These are phyloP conservation scores for Boechera retrofracta DNA, from an alignment of 345 rosid genomes.

Conservation along the genomic window DNA sequence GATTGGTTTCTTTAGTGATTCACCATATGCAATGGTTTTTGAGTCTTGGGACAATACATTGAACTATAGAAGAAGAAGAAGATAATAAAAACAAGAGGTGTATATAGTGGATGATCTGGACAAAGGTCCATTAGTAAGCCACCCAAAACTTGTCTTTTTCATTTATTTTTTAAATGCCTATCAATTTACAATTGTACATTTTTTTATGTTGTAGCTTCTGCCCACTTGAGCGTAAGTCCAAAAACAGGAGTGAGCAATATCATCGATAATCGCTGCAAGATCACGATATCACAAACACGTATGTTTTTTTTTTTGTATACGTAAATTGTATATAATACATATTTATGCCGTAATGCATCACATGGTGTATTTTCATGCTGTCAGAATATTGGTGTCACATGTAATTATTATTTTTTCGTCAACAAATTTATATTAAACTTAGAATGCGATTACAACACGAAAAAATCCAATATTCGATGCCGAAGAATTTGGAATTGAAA, in stretches of 20 bases:
- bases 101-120: constrained; percentile 38
- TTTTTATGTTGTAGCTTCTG: constrained; percentile 32
- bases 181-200: constrained; percentile 4
- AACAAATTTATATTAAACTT: too few species aligned
- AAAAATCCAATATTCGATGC: too few species aligned
- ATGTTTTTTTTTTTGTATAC: background rate
- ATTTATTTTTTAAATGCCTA: constrained; percentile 24
- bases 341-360: constrained; percentile 37
- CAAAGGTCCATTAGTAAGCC: constrained; percentile 45
- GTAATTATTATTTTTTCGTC: background rate
- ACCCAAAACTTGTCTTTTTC: constrained; percentile 47
- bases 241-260: constrained; percentile 33
- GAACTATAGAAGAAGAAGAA: background rate
- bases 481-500: too few species aligned
- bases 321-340: constrained; percentile 12
- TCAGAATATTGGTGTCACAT: constrained; percentile 26
- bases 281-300: constrained; percentile 39
- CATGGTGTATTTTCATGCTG: constrained; percentile 39
- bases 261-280: constrained; percentile 41
- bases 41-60: constrained; percentile 10
- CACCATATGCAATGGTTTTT: constrained; percentile 29
- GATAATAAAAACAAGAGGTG: background rate
- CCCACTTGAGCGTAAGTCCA: constrained; percentile 45
- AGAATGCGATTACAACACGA: too few species aligned
- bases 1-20: constrained; percentile 30